A percentile compares a stretch with the other conserved stretches of the same genome.
phyloP scores from a whole-genome alignment of 768 basidiomycete genomes.

The Russula griseocarnosa region DNA sequence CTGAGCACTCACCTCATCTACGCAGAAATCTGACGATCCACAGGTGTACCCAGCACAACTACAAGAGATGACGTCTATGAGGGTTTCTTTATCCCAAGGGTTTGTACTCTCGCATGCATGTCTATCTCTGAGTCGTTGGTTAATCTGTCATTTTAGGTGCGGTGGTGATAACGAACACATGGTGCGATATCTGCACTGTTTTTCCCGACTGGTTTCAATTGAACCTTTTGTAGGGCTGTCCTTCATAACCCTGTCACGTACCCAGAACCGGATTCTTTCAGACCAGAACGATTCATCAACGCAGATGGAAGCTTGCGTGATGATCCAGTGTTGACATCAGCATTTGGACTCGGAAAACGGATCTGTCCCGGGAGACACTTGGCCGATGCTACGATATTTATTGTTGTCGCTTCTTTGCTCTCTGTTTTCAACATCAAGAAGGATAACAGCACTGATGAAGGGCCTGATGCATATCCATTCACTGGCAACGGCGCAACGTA shows the following conservation, averaged over 20 bases:
- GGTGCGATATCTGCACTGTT: conserved; percentile 10
- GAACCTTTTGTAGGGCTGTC: not conserved
- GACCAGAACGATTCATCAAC: not conserved
- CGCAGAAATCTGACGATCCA: not conserved
- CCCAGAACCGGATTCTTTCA: not conserved
- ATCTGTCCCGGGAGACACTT: not conserved
- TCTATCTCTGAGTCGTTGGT: not conserved
- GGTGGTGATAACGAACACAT: conserved; percentile 26
- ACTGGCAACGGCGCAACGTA: not conserved
- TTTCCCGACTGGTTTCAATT: not conserved
- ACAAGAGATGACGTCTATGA: conserved; percentile 24
- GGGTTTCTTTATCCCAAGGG: conserved; percentile 27
- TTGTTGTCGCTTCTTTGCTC: not conserved
- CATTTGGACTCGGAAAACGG: not conserved
- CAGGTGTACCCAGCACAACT: conserved; percentile 25
- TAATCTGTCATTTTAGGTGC: conserved; percentile 11
- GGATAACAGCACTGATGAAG: not conserved
- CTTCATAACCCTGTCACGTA: not conserved
- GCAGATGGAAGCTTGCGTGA: not conserved
- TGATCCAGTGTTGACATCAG: not conserved
- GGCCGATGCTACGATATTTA: not conserved
- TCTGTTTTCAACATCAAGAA: not conserved
- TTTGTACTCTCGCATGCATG: not conserved
- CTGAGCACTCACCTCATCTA: not conserved
- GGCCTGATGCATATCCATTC: not conserved